Evolutionary conservation across 129 eudicot genomes (phyloP).

Genomic region (Arctium lappa): DNA sequence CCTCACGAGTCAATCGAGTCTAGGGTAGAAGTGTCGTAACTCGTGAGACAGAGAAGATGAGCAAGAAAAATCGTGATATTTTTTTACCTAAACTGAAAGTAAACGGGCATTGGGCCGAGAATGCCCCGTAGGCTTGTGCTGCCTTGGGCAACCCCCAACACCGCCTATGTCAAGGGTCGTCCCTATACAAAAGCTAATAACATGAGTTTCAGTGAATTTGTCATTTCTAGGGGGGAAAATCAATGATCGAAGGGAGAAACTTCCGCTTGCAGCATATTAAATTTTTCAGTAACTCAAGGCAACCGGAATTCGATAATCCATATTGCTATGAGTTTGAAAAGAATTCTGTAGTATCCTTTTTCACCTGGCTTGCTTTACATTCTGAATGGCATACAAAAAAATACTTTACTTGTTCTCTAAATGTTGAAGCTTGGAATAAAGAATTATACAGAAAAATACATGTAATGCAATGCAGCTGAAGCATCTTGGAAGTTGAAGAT

Average conservation of each 20-base stretch:
- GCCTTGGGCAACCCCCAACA: too few relatives aligned
- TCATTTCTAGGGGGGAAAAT: not conserved
- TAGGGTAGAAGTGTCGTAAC: too few relatives aligned
- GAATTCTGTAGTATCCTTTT: not conserved
- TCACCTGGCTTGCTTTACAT: not conserved
- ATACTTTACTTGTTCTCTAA: not conserved
- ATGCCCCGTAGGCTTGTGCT: too few relatives aligned
- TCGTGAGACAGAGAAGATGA: too few relatives aligned
- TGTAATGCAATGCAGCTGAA: not conserved
- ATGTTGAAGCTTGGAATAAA: not conserved
- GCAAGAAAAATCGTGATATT: too few relatives aligned
- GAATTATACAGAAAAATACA: not conserved
- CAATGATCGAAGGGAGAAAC: not conserved
- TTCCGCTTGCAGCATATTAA: not conserved
- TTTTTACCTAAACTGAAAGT: too few relatives aligned
- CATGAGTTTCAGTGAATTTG: not conserved
- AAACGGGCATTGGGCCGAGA: too few relatives aligned
- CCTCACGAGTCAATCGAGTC: too few relatives aligned
- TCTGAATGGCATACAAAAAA: not conserved
- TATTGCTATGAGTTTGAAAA: not conserved
- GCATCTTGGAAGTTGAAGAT: not conserved
- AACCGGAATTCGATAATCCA: not conserved
- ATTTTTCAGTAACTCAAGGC: not conserved
- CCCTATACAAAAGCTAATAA: not conserved
- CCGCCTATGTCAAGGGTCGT: too few relatives aligned